Percentiles rank a stretch among this genome's conserved stretches.
phyloP scores from a whole-genome alignment of 495 filamentous ascomycete genomes.

The Hyaloscypha hepaticicola region DNA sequence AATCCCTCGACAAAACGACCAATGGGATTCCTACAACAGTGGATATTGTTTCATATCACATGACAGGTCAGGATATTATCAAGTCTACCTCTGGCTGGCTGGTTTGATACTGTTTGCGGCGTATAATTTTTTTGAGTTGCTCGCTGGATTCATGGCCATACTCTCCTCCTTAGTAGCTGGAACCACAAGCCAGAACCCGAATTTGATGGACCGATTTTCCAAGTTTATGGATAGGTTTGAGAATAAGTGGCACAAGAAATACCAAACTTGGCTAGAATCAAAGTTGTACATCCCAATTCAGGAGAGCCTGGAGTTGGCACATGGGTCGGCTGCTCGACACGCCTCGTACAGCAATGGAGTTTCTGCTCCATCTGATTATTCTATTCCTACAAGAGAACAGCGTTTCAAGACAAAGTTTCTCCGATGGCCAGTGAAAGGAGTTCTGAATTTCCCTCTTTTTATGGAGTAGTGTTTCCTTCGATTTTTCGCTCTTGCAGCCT shows the following conservation, averaged over 20 bases:
- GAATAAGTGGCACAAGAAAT: not conserved
- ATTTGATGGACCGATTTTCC: constrained; percentile 2
- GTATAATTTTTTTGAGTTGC: not conserved
- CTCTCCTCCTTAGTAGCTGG: too few species aligned
- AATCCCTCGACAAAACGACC: not conserved
- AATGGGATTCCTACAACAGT: constrained; percentile 1
- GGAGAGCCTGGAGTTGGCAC: too few species aligned
- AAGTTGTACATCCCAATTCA: too few species aligned
- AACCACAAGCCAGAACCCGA: not conserved
- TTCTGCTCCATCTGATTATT: too few species aligned
- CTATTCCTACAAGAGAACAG: too few species aligned
- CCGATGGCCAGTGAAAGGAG: not conserved
- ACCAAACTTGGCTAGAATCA: not conserved
- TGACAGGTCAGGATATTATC: not conserved
- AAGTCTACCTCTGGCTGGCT: not conserved
- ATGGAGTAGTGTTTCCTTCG: not conserved
- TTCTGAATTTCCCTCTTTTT: not conserved
- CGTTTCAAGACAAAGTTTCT: too few species aligned
- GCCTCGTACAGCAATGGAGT: too few species aligned
- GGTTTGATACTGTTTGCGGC: not conserved
- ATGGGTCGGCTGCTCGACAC: too few species aligned
- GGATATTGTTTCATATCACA: constrained; percentile 4
- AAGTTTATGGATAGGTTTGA: not conserved
- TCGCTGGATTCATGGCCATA: not conserved
- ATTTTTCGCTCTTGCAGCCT: not conserved